Percentiles rank a stretch among this genome's conserved stretches.
Evolutionary conservation across 2,329 filamentous ascomycete species (phyloP).

Genomic region (Curvularia eragrostidis): DNA sequence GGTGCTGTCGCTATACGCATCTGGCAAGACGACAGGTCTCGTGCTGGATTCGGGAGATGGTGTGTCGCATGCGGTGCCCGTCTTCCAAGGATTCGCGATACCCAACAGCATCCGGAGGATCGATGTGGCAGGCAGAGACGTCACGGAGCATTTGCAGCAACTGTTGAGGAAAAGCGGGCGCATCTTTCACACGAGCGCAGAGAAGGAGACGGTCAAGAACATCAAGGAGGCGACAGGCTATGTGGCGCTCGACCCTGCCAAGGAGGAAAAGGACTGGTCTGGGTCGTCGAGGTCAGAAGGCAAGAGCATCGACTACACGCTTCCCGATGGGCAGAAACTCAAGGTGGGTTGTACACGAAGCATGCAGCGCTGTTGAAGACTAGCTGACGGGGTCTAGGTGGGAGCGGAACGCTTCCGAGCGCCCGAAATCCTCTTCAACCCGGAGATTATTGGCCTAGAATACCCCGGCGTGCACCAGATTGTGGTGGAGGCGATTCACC

Average conservation of each 20-base stretch:
- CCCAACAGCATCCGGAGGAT: slow-evolving; percentile 94
- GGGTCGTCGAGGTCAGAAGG: slow-evolving; percentile 75
- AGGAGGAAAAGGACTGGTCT: slow-evolving; percentile 96
- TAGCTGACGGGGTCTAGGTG: slow-evolving; percentile 62
- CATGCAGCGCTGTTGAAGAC: slow-evolving; percentile 10
- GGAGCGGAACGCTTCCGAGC: slow-evolving; percentile 94
- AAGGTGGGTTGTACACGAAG: slow-evolving; percentile 64
- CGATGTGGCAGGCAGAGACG: slow-evolving; percentile 93
- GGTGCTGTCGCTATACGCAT: slow-evolving; percentile 93
- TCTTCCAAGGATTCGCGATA: slow-evolving; percentile 98
- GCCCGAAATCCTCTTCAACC: slow-evolving; percentile 96
- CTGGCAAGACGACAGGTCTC: slow-evolving; percentile 92
- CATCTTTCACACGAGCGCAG: slow-evolving; percentile 95
- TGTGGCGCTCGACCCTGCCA: slow-evolving; percentile 86
- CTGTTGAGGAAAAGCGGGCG: slow-evolving; percentile 90
- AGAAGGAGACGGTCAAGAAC: slow-evolving; percentile 97
- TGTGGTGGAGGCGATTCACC: slow-evolving; percentile 92
- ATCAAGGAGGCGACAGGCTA: slow-evolving; percentile 97
- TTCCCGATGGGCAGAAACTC: slow-evolving; percentile 92
- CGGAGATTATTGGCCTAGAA: slow-evolving; percentile 94
- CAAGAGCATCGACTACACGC: slow-evolving; percentile 83
- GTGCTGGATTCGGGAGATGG: slow-evolving; percentile 95
- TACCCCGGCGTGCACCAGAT: slow-evolving; percentile 98
- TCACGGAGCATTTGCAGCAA: slow-evolving; percentile 93
- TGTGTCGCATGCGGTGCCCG: slow-evolving; percentile 94